Evolutionary conservation across 2,329 filamentous ascomycete genomes (phyloP).

Genomic region (Colletotrichum costaricense): DNA sequence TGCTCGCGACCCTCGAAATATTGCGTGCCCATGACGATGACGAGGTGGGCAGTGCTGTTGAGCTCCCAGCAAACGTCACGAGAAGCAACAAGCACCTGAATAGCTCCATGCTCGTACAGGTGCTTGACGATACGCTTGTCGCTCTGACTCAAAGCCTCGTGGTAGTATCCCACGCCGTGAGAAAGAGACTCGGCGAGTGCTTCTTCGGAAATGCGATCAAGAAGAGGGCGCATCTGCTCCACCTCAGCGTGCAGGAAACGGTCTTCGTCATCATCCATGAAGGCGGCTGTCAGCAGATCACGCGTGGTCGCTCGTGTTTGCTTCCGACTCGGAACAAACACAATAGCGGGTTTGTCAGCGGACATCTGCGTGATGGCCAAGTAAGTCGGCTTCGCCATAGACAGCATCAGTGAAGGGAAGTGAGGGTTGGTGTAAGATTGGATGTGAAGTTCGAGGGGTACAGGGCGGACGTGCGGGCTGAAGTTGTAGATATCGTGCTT

Average conservation of each 20-base stretch:
- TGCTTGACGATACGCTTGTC: slow-evolving; percentile 96
- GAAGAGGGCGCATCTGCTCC: slow-evolving; percentile 83
- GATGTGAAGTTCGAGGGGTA: slow-evolving; percentile 92
- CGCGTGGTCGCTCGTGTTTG: slow-evolving; percentile 89
- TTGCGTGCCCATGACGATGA: slow-evolving; percentile 97
- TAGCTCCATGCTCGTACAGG: slow-evolving; percentile 88
- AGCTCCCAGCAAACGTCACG: slow-evolving; percentile 98
- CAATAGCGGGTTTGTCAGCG: slow-evolving; percentile 86
- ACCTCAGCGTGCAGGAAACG: slow-evolving; percentile 89
- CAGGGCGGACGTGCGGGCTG: slow-evolving; percentile 88
- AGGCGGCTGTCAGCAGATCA: slow-evolving; percentile 87
- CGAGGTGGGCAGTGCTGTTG: slow-evolving; percentile 86
- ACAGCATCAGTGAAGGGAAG: slow-evolving; percentile 97
- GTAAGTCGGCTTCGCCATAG: slow-evolving; percentile 97
- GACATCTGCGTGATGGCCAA: slow-evolving; percentile 89
- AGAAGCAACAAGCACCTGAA: slow-evolving; percentile 81
- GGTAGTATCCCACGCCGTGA: slow-evolving; percentile 96
- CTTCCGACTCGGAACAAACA: slow-evolving; percentile 94
- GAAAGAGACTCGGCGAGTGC: slow-evolving; percentile 89
- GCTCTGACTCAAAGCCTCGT: slow-evolving; percentile 88
- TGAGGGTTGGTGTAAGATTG: slow-evolving; percentile 97
- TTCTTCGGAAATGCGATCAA: slow-evolving; percentile 86
- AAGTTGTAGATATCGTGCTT: slow-evolving; percentile 99
- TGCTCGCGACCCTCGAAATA: slow-evolving; percentile 98
- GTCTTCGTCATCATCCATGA: slow-evolving; percentile 91